These are phyloP conservation scores for Tricharina praecox DNA, from an alignment of 495 filamentous ascomycete species.

Conservation along the genomic window DNA sequence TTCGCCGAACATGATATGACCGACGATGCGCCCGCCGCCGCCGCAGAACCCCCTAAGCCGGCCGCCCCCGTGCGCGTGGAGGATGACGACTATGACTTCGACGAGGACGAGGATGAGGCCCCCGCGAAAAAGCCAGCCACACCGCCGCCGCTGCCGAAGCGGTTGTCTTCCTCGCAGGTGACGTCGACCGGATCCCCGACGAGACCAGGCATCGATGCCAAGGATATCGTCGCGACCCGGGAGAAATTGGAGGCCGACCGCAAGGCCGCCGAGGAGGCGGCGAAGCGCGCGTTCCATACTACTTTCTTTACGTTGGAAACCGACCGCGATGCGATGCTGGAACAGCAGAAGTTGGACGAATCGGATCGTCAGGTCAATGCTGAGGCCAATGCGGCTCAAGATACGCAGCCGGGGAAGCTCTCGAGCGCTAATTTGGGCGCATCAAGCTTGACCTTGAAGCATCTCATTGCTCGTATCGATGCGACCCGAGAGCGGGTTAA, in stretches of 20 bases:
- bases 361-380: conserved; percentile 90
- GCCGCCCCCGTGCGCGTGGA: conserved; percentile 35
- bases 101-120: conserved; percentile 56
- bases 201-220: conserved; percentile 32
- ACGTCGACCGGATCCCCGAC: conserved; percentile 31
- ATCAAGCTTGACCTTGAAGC: conserved; percentile 90
- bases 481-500: conserved; percentile 69
- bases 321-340: conserved; percentile 87
- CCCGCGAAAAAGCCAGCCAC: conserved; percentile 28
- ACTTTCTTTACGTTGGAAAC: conserved; percentile 89
- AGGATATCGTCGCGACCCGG: conserved; percentile 37
- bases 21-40: conserved; percentile 11
- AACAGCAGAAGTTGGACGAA: conserved; percentile 93
- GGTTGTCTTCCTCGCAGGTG: conserved; percentile 12
- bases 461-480: conserved; percentile 90
- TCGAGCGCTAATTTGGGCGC: conserved; percentile 88
- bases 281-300: conserved; percentile 73
- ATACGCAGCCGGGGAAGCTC: conserved; percentile 49
- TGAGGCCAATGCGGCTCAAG: conserved; percentile 41
- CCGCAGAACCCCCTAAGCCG: conserved; percentile 14
- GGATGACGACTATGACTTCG: conserved; percentile 66
- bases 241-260: conserved; percentile 89
- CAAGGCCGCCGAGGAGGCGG: conserved; percentile 79
- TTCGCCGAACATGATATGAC: conserved; percentile 60
- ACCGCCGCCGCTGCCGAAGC: conserved; percentile 23